phyloP scores from a whole-genome alignment of 345 rosid genomes.

The Arabis hirsuta region DNA sequence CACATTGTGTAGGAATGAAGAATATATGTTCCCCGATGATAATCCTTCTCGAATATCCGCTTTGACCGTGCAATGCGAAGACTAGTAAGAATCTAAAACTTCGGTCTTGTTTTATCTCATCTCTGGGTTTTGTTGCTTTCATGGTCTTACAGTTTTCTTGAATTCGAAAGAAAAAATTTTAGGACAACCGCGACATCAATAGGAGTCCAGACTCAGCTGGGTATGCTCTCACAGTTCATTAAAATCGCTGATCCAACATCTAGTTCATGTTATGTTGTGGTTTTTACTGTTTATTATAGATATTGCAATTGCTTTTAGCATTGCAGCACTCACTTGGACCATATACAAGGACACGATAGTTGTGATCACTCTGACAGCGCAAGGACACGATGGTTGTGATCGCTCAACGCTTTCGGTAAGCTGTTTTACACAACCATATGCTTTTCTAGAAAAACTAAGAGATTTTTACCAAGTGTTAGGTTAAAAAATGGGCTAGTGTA shows the following conservation, averaged over 20 bases:
- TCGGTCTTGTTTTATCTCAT: constrained; percentile 6
- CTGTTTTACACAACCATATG: too few relatives aligned
- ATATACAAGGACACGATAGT: too few relatives aligned
- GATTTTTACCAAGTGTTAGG: too few relatives aligned
- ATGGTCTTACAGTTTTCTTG: constrained; percentile 36
- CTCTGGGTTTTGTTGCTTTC: not conserved
- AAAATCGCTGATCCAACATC: constrained; percentile 84
- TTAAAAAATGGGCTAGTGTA: too few relatives aligned
- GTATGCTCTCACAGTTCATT: constrained; percentile 77
- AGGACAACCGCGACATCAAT: constrained; percentile 66
- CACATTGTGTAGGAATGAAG: constrained; percentile 70
- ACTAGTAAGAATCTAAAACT: constrained; percentile 51
- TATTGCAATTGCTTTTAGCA: too few relatives aligned
- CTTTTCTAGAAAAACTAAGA: too few relatives aligned
- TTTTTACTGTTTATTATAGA: too few relatives aligned
- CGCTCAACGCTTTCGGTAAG: too few relatives aligned
- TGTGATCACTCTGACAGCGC: too few relatives aligned
- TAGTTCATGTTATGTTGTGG: constrained; percentile 39
- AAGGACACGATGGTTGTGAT: too few relatives aligned
- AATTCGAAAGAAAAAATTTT: constrained; percentile 85
- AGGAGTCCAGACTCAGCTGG: constrained; percentile 88
- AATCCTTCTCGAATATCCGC: constrained; percentile 77
- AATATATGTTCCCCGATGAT: constrained; percentile 93
- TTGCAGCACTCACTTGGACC: too few relatives aligned
- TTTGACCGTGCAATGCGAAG: constrained; percentile 86